These are phyloP conservation scores for Euryodendron excelsum DNA, from an alignment of 148 eudicot species.

Conservation along the genomic window DNA sequence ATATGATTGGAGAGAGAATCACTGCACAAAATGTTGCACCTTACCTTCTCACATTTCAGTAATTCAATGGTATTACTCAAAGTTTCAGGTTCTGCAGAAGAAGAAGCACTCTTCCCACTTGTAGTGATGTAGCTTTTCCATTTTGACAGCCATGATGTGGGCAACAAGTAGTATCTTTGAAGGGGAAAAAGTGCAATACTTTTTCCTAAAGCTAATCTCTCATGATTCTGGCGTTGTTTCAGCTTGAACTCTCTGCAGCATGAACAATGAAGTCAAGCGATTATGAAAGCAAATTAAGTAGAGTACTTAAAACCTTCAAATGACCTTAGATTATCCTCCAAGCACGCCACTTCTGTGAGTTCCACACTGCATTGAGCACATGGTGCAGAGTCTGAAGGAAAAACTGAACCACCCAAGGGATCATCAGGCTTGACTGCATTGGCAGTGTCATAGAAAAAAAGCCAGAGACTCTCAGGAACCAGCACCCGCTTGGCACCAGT, in stretches of 20 bases:
- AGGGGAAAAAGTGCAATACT: conserved; percentile 39
- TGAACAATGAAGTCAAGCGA: conserved; percentile 24
- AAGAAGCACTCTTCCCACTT: conserved; percentile 61
- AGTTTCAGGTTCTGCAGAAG: conserved; percentile 59
- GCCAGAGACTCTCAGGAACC: conserved; percentile 88
- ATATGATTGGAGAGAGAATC: not conserved
- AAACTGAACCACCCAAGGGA: conserved; percentile 64
- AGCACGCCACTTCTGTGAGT: conserved; percentile 65
- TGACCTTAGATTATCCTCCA: conserved; percentile 70
- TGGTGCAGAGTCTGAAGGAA: conserved; percentile 57
- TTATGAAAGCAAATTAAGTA: not conserved
- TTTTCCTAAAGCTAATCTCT: conserved; percentile 75
- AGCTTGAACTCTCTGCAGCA: conserved; percentile 72
- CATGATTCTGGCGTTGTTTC: conserved; percentile 86
- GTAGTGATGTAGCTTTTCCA: conserved; percentile 76
- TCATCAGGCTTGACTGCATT: conserved; percentile 79
- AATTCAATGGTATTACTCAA: conserved; percentile 45
- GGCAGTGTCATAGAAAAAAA: conserved; percentile 65
- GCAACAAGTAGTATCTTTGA: conserved; percentile 74
- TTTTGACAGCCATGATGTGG: conserved; percentile 81
- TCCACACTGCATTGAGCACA: conserved; percentile 66
- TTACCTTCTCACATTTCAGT: conserved; percentile 71
- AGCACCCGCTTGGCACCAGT: conserved; percentile 77
- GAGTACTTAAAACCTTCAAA: conserved; percentile 9
- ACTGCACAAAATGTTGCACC: conserved; percentile 9